Percentiles rank a stretch among this genome's conserved stretches.
phyloP scores from a whole-genome alignment of 345 rosid genomes.

The Conringia planisiliqua region DNA sequence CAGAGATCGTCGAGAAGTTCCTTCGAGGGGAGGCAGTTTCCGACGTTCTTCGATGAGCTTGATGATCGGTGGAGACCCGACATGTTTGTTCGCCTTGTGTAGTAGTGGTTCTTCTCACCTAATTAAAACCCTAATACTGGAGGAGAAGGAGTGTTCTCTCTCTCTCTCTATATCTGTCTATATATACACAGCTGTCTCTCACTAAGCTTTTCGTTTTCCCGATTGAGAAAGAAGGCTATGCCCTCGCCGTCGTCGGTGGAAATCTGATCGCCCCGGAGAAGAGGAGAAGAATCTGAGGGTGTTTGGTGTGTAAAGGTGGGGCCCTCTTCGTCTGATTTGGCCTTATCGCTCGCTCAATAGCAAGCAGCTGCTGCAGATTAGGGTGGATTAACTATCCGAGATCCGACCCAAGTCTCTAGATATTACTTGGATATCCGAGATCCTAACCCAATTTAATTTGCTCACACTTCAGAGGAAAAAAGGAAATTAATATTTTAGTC shows the following conservation, averaged over 20 bases:
- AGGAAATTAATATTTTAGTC: not conserved
- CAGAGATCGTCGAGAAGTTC: constrained; percentile 99
- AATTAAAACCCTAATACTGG: constrained; percentile 28
- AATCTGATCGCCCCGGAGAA: constrained; percentile 22
- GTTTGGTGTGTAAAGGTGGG: constrained; percentile 5
- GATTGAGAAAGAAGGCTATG: constrained; percentile 5
- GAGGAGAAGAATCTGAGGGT: not conserved
- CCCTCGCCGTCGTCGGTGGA: constrained; percentile 11
- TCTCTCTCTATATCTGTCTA: not conserved
- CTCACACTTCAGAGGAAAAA: not conserved
- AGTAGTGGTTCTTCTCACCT: constrained; percentile 10
- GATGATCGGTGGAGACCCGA: constrained; percentile 67
- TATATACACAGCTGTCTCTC: not conserved
- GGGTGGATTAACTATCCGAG: constrained; percentile 10
- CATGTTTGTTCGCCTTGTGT: constrained; percentile 36
- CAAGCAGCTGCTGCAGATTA: not conserved
- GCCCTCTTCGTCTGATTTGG: constrained; percentile 6
- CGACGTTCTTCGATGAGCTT: constrained; percentile 70
- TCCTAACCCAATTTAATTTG: not conserved
- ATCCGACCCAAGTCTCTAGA: constrained; percentile 11
- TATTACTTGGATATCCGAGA: not conserved
- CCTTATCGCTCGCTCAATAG: not conserved
- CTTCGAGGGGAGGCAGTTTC: constrained; percentile 73
- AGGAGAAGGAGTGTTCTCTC: constrained; percentile 8
- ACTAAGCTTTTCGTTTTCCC: not conserved